Percentiles rank a stretch among this genome's conserved stretches.
Conservation (phyloP, 495 filamentous ascomycete species). For the Staphylotrichum tortipilum region DNA sequence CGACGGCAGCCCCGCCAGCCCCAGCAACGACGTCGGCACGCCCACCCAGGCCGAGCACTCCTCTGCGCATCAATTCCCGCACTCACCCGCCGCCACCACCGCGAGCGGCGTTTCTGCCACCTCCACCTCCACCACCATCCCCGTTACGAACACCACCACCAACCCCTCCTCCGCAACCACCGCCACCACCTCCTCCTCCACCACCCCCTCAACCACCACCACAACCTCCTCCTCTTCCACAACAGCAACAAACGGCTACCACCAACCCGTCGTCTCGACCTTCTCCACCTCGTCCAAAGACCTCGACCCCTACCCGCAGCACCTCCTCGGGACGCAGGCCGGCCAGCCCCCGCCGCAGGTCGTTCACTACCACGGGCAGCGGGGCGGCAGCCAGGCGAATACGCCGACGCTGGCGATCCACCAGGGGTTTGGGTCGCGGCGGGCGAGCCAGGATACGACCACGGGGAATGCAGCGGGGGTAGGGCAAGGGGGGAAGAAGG, state of each 20-base stretch:
- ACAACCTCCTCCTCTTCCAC: too few relatives aligned
- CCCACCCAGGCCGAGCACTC: slow-evolving; percentile 48
- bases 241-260: slow-evolving; percentile 42
- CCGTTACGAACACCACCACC: slow-evolving; percentile 18
- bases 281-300: slow-evolving; percentile 72
- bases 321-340: slow-evolving; percentile 48
- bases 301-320: slow-evolving; percentile 60
- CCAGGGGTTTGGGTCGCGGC: slow-evolving; percentile 28
- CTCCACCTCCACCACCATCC: background rate
- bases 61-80: slow-evolving; percentile 23
- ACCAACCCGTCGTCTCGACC: slow-evolving; percentile 59
- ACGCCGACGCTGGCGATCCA: slow-evolving; percentile 45
- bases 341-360: slow-evolving; percentile 55
- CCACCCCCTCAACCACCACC: slow-evolving; percentile 16
- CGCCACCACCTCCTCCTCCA: slow-evolving; percentile 2
- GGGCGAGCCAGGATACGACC: slow-evolving; percentile 32
- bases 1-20: slow-evolving; percentile 30
- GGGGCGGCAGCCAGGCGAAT: slow-evolving; percentile 52
- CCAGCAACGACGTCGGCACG: slow-evolving; percentile 39
- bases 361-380: slow-evolving; percentile 51
- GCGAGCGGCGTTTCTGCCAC: slow-evolving; percentile 20
- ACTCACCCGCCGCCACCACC: slow-evolving; percentile 36
- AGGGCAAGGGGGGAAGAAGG: slow-evolving; percentile 25
- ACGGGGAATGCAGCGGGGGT: slow-evolving; percentile 2
- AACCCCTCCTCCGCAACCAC: too few relatives aligned